These are phyloP conservation scores for Pseudocercospora crystallina DNA, from an alignment of 2,329 filamentous ascomycete species.

Conservation along the genomic window DNA sequence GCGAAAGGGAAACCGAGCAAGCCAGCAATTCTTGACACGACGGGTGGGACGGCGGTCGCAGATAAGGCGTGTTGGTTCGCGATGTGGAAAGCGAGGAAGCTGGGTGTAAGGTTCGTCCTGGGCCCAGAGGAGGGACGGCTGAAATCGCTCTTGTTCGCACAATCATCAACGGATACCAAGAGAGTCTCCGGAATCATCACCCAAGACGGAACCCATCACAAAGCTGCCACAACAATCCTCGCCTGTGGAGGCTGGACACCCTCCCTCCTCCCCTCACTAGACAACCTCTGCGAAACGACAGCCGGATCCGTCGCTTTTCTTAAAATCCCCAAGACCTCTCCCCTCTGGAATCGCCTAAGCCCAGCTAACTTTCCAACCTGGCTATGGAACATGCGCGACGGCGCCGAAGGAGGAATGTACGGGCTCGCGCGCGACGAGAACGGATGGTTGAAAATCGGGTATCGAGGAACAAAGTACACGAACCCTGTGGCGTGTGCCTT, in stretches of 20 bases:
- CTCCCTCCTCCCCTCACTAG: conserved; percentile 36
- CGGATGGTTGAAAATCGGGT: conserved; percentile 54
- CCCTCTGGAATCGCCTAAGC: conserved; percentile 42
- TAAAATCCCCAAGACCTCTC: conserved; percentile 40
- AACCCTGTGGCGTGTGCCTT: conserved; percentile 41
- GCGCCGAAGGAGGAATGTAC: conserved; percentile 45
- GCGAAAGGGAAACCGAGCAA: conserved; percentile 4
- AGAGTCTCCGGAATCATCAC: conserved; percentile 16
- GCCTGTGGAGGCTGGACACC: conserved; percentile 27
- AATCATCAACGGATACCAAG: no score
- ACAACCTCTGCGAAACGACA: conserved; percentile 46
- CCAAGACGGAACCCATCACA: conserved; percentile 45
- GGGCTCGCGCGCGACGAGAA: conserved; percentile 49
- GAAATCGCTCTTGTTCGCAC: not conserved
- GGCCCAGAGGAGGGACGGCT: not conserved
- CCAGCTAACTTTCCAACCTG: conserved; percentile 49
- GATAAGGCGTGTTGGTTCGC: conserved; percentile 15
- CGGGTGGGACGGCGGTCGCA: conserved; percentile 12
- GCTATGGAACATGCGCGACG: conserved; percentile 25
- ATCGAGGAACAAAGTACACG: conserved; percentile 49
- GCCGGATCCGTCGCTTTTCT: conserved; percentile 47
- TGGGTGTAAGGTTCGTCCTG: not conserved
- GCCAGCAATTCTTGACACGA: conserved; percentile 10
- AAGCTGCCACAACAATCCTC: conserved; percentile 21
- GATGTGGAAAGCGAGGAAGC: conserved; percentile 1